Evolutionary conservation across 2,329 filamentous ascomycete species (phyloP), one percentile per base, ranked within the genome.

Genomic region (Knoxdaviesia proteae): DNA sequence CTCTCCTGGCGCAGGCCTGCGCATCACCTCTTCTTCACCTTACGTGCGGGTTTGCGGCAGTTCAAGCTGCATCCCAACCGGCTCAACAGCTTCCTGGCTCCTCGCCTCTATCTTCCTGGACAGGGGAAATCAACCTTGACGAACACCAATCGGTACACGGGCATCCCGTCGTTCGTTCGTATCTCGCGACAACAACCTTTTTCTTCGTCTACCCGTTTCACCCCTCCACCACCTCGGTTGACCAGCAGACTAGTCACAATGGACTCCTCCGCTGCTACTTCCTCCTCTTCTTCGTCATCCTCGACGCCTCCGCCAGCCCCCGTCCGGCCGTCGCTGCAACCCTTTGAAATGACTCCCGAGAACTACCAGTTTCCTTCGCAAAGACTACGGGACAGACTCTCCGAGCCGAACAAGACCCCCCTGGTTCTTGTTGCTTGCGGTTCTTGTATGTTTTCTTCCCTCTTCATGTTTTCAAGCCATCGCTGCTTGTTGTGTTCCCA

Each of bases 351-450:
- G 49, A 59, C 56, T 5, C 53, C 49, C 34, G 51, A 53, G 40
- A 53, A 47, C 44, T 81, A 81, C 60, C 59, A 58, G 45, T 81
- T 82, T 51, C 77, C 77, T 7, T 62, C 64, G 29, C 62, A 71
- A 49, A 65, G 76, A 29, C 64, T 82, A 41, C 65, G 67, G 56
- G 67, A 63, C 47, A 62, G 62, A 38, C 34, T 48, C 41, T 67
- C 61, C 41, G 65, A 75, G 48, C 57, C 68, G 32, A 59, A 62
- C 47, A 72, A 69, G 54, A 74, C 65, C 32, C 76, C 77, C 9
- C 64, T 82, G 36, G 72, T 80, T 6, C 68, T 81, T 43, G 74
- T 81, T 42, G 77, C 77, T 40, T 82, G 77, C 52, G 77, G 74
- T 41, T 74, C 69, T 53, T 87, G 57, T 56, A 48, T 47, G 54